Conservation (phyloP, 352 stramenopile species). For the Phytophthora fragariae region DNA sequence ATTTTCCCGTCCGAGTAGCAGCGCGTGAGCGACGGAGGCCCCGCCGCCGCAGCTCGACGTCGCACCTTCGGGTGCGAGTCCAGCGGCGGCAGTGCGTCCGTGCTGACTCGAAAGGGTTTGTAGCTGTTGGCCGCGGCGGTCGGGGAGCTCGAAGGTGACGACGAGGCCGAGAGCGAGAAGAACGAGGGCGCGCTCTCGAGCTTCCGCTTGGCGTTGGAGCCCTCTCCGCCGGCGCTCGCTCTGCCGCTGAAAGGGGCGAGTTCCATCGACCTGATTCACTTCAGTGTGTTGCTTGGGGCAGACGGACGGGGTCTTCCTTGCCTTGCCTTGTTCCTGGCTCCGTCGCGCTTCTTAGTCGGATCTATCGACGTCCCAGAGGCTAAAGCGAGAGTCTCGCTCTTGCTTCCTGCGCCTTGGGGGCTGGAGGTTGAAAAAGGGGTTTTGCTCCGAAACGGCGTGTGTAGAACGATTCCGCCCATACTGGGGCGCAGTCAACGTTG, state of each 20-base stretch:
- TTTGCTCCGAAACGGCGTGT: slow-evolving; percentile 32
- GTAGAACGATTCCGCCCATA: slow-evolving; percentile 27
- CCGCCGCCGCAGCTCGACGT: slow-evolving; percentile 44
- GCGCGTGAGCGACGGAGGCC: slow-evolving; percentile 52
- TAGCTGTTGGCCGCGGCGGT: slow-evolving; percentile 25
- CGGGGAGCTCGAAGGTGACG: slow-evolving; percentile 29
- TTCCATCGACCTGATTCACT: slow-evolving; percentile 38
- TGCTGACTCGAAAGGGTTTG: slow-evolving; percentile 37
- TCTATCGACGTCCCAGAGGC: slow-evolving; percentile 22
- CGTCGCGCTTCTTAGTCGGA: slow-evolving; percentile 28
- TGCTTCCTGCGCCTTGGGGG: not conserved
- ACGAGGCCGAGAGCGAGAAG: slow-evolving; percentile 23
- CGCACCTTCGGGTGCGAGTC: slow-evolving; percentile 65
- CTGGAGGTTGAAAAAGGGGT: slow-evolving; percentile 15
- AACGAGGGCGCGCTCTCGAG: slow-evolving; percentile 49
- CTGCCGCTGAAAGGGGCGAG: slow-evolving; percentile 33
- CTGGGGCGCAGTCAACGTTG: not conserved
- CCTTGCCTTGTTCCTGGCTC: not conserved
- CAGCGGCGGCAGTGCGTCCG: slow-evolving; percentile 37
- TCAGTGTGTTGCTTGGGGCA: not conserved
- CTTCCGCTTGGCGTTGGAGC: slow-evolving; percentile 73
- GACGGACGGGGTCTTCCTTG: not conserved
- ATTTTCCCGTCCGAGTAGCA: slow-evolving; percentile 81
- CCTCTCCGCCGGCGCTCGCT: slow-evolving; percentile 30
- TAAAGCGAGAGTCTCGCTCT: slow-evolving; percentile 30